These are phyloP conservation scores for Solanum bukasovii DNA, from an alignment of 257 asterid species.

Conservation along the genomic window DNA sequence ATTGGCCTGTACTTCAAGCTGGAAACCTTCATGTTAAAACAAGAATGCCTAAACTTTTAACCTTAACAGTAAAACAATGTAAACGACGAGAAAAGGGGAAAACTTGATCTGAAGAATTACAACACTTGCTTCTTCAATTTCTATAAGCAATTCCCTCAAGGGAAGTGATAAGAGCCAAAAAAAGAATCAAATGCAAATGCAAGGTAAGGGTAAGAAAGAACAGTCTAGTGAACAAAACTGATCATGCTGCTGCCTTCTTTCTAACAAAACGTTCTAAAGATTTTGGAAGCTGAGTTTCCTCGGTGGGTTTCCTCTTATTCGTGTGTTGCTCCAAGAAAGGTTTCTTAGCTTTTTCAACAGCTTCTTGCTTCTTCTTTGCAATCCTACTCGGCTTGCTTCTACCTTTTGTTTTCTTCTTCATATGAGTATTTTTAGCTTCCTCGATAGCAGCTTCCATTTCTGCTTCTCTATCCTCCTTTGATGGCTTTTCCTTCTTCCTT, in stretches of 20 bases:
- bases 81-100: not conserved
- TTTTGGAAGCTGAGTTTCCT: conserved; percentile 43
- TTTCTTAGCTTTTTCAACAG: conserved; percentile 52
- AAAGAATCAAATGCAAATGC: conserved; percentile 15
- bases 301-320: conserved; percentile 47
- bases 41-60: not conserved
- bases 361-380: conserved; percentile 70
- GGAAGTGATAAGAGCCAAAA: not conserved
- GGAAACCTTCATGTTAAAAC: not conserved
- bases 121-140: not conserved
- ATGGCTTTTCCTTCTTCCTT: conserved; percentile 40
- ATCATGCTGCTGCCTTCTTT: conserved; percentile 30
- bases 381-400: conserved; percentile 73
- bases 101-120: not conserved
- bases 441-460: conserved; percentile 60
- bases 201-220: conserved; percentile 2
- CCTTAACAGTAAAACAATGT: not conserved
- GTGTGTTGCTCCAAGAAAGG: conserved; percentile 37
- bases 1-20: not conserved
- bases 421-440: conserved; percentile 32
- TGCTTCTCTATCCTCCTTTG: conserved; percentile 44
- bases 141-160: not conserved
- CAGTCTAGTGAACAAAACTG: not conserved
- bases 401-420: conserved; percentile 87
- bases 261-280: conserved; percentile 57